Conservation (phyloP, 495 filamentous ascomycete species). For the Annulohypoxylon moriforme region DNA sequence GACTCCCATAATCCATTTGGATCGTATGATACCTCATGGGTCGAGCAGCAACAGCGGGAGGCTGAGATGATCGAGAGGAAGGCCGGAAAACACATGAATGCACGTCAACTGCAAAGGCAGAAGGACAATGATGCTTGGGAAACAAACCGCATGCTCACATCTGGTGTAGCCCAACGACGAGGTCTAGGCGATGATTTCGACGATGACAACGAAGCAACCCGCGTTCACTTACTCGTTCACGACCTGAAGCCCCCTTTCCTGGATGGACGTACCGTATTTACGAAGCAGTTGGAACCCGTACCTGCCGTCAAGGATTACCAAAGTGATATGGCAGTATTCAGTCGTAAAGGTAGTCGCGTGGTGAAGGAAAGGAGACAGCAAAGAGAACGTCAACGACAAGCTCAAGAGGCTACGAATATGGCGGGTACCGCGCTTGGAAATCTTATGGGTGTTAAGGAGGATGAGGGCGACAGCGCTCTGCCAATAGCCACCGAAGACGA, state of each 20-base stretch:
- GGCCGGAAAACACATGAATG: constrained; percentile 72
- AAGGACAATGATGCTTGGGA: constrained; percentile 98
- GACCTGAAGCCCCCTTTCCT: constrained; percentile 95
- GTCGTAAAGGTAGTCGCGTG: constrained; percentile 92
- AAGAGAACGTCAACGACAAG: constrained; percentile 93
- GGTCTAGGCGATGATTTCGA: constrained; percentile 83
- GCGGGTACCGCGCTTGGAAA: constrained; percentile 94
- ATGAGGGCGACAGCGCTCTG: constrained; percentile 89
- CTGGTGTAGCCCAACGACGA: constrained; percentile 90
- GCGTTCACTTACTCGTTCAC: constrained; percentile 92
- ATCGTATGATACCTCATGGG: constrained; percentile 71
- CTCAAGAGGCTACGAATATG: constrained; percentile 93
- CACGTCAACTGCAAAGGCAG: constrained; percentile 82
- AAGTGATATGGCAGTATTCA: constrained; percentile 99
- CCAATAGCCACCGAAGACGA: constrained; percentile 80
- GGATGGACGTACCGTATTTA: constrained; percentile 94
- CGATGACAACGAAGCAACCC: constrained; percentile 90
- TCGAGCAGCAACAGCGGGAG: constrained; percentile 76
- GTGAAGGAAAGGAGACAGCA: constrained; percentile 92
- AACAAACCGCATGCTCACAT: constrained; percentile 97
- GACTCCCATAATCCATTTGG: constrained; percentile 72
- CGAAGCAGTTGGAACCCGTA: constrained; percentile 95
- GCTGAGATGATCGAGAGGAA: constrained; percentile 79
- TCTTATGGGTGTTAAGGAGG: constrained; percentile 93
- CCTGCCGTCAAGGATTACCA: constrained; percentile 93